Conservation (phyloP, 2,329 filamentous ascomycete genomes). For the Fusarium protoensiforme region DNA sequence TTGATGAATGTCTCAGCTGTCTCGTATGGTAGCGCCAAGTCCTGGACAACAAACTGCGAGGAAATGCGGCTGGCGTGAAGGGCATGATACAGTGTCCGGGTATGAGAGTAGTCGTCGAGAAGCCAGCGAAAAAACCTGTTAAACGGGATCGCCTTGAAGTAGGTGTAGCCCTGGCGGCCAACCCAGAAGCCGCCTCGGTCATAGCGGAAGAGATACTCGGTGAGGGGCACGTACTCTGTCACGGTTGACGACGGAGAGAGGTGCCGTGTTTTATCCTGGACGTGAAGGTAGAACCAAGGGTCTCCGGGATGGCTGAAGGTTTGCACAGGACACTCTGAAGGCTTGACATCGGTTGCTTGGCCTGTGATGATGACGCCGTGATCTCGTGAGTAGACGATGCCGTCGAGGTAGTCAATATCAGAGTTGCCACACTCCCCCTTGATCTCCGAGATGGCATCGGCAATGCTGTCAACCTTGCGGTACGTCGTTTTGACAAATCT, state of each 20-base stretch:
- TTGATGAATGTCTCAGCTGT: conserved; percentile 50
- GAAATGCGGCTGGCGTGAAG: conserved; percentile 68
- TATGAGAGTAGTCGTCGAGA: conserved; percentile 71
- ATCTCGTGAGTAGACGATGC: conserved; percentile 62
- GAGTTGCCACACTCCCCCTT: conserved; percentile 27
- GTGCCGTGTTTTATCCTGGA: conserved; percentile 47
- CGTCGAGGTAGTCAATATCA: conserved; percentile 68
- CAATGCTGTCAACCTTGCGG: conserved; percentile 54
- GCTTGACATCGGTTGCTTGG: conserved; percentile 47
- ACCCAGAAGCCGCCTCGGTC: conserved; percentile 75
- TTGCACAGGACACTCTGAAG: conserved; percentile 11
- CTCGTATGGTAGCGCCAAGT: conserved; percentile 67
- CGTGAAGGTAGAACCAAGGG: conserved; percentile 75
- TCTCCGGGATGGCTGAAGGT: conserved; percentile 65
- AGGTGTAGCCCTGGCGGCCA: conserved; percentile 68
- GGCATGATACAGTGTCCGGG: conserved; percentile 70
- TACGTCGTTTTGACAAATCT: conserved; percentile 68
- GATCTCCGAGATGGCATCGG: conserved; percentile 56
- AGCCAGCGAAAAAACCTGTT: conserved; percentile 67
- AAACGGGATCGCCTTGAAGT: conserved; percentile 62
- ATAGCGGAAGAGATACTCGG: conserved; percentile 69
- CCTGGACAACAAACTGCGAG: conserved; percentile 69
- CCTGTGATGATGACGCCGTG: conserved; percentile 67
- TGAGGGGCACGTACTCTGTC: conserved; percentile 40
- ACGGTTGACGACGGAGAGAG: neutral